Percentiles rank a stretch among this genome's conserved stretches.
Conservation (phyloP, 2,329 filamentous ascomycete species). For the Talaromyces sp. region DNA sequence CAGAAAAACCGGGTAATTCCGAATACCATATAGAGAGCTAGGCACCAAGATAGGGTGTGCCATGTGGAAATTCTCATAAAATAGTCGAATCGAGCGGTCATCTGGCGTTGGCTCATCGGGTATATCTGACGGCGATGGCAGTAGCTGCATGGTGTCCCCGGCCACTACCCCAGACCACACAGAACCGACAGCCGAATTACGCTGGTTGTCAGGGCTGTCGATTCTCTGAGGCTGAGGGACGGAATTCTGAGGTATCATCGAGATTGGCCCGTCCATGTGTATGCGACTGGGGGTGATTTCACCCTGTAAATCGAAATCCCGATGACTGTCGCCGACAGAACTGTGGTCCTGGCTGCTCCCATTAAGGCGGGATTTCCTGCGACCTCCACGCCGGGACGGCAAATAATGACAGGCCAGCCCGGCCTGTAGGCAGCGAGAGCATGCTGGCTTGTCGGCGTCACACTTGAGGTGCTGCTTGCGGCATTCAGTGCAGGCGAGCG, state of each 20-base stretch:
- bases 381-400: slow-evolving; percentile 62
- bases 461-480: slow-evolving; percentile 66
- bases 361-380: slow-evolving; percentile 30
- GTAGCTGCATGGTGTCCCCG: neutral
- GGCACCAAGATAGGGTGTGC: slow-evolving; percentile 54
- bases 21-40: slow-evolving; percentile 31
- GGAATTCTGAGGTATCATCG: neutral
- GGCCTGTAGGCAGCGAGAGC: slow-evolving; percentile 58
- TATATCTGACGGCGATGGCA: neutral
- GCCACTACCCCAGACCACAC: neutral
- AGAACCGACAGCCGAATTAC: neutral
- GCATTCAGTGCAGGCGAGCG: slow-evolving; percentile 43
- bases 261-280: neutral
- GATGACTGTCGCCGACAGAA: neutral
- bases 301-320: neutral
- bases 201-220: neutral
- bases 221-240: neutral
- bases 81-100: slow-evolving; percentile 41
- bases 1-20: slow-evolving; percentile 42
- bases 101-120: slow-evolving; percentile 14
- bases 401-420: slow-evolving; percentile 63
- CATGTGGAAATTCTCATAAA: slow-evolving; percentile 50
- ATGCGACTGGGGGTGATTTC: neutral
- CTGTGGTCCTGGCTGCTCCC: slow-evolving; percentile 6
- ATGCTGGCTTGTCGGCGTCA: slow-evolving; percentile 60